These are phyloP conservation scores for Ophiocordyceps australis DNA, from an alignment of 2,329 filamentous ascomycete species.

Conservation along the genomic window DNA sequence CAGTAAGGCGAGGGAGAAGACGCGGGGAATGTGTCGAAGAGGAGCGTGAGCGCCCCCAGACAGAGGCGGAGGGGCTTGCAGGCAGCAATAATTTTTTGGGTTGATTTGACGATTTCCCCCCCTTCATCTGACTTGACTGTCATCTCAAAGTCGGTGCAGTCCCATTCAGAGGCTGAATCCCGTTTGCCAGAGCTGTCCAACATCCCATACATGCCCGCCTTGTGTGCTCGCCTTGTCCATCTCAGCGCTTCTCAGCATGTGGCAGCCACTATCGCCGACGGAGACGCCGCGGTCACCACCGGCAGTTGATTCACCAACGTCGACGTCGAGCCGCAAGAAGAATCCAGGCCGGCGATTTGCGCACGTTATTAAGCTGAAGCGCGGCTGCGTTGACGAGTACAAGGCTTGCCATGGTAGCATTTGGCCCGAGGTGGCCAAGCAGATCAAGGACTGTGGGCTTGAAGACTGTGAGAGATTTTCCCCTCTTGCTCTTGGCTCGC, in stretches of 20 bases:
- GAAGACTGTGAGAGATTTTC: conserved; percentile 38
- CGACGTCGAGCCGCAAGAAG: conserved; percentile 7
- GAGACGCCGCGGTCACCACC: conserved; percentile 3
- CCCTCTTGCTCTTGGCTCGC: too few relatives aligned
- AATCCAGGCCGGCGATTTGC: conserved; percentile 39
- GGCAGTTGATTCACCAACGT: too few relatives aligned
- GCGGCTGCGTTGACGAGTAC: conserved; percentile 47
- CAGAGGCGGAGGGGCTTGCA: too few relatives aligned
- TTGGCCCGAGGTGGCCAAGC: conserved; percentile 60
- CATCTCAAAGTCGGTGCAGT: too few relatives aligned
- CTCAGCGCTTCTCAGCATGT: conserved; percentile 5
- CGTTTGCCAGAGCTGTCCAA: too few relatives aligned
- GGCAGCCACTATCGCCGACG: conserved; percentile 7
- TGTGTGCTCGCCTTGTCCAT: background rate
- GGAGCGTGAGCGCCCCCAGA: too few relatives aligned
- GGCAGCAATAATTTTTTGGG: too few relatives aligned
- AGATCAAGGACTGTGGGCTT: conserved; percentile 62
- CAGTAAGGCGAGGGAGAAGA: too few relatives aligned
- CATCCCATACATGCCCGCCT: background rate
- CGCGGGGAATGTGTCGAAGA: too few relatives aligned
- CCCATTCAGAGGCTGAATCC: too few relatives aligned
- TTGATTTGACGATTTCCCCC: too few relatives aligned
- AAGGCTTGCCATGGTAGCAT: conserved; percentile 56
- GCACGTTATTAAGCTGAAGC: conserved; percentile 57
- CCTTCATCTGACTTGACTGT: too few relatives aligned